A percentile compares a stretch with the other conserved stretches of the same genome.
Conservation (phyloP, 2,329 filamentous ascomycete genomes). For the Chaetothyriales sp. region DNA sequence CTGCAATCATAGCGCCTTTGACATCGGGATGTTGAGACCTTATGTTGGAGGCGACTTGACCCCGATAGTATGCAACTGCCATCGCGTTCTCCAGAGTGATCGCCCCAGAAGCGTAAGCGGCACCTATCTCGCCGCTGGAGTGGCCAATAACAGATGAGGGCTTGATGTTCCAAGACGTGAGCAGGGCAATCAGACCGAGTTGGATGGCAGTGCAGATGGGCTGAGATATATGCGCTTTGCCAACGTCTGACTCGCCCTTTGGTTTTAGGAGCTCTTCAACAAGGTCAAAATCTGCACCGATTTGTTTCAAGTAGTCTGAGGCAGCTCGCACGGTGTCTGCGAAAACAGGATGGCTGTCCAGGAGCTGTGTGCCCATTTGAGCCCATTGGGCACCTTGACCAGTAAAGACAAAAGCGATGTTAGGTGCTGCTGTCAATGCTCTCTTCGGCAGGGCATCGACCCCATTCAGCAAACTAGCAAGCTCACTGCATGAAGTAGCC, state of each 20-base stretch:
- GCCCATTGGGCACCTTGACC: slow-evolving; percentile 15
- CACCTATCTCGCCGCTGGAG: slow-evolving; percentile 18
- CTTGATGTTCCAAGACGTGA: slow-evolving; percentile 8
- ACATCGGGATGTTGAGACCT: neutral
- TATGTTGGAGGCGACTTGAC: slow-evolving; percentile 4
- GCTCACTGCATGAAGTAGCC: neutral
- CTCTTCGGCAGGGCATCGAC: neutral
- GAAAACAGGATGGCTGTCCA: slow-evolving; percentile 9
- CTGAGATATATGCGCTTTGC: slow-evolving; percentile 7
- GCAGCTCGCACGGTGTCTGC: slow-evolving; percentile 3
- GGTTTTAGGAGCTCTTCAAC: slow-evolving; percentile 4
- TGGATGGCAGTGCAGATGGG: slow-evolving; percentile 13
- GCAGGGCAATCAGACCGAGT: slow-evolving; percentile 14
- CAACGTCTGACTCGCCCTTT: slow-evolving; percentile 1
- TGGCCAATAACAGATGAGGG: slow-evolving; percentile 16
- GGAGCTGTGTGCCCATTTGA: slow-evolving; percentile 8
- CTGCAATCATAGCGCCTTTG: slow-evolving; percentile 21
- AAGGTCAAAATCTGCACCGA: slow-evolving; percentile 15
- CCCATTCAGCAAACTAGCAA: neutral
- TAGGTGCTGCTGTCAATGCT: neutral
- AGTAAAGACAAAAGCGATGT: slow-evolving; percentile 9
- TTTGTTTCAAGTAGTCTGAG: slow-evolving; percentile 2
- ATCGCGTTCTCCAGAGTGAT: slow-evolving; percentile 18
- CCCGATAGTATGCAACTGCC: slow-evolving; percentile 20
- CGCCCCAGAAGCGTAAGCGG: slow-evolving; percentile 13